phyloP scores from a whole-genome alignment of 2,329 filamentous ascomycete genomes.

The Coccinonectria pachysandricola region DNA sequence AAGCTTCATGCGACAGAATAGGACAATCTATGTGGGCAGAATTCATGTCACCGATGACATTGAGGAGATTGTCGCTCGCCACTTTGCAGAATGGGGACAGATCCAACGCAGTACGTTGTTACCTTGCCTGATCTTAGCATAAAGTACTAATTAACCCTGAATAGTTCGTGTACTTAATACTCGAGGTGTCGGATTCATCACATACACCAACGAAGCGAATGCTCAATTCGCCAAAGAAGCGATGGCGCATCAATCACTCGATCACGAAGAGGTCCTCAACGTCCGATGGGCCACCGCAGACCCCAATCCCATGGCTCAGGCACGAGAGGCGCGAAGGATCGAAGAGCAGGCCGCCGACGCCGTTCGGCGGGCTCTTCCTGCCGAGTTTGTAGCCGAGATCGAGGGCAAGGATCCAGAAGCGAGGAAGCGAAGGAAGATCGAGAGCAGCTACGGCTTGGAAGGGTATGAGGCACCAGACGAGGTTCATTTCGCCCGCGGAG shows the following conservation, averaged over 20 bases:
- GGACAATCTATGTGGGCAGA: conserved; percentile 84
- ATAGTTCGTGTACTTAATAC: conserved; percentile 70
- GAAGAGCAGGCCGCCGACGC: conserved; percentile 97
- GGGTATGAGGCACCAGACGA: conserved; percentile 93
- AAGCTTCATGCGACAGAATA: conserved; percentile 85
- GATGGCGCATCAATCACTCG: conserved; percentile 88
- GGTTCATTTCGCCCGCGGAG: conserved; percentile 79
- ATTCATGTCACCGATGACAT: conserved; percentile 97
- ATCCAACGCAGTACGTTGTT: conserved; percentile 57
- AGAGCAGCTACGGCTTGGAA: conserved; percentile 78
- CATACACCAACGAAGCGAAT: conserved; percentile 83
- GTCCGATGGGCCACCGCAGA: conserved; percentile 96
- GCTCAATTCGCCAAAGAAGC: conserved; percentile 88
- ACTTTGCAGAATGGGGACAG: conserved; percentile 95
- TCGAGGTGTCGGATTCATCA: conserved; percentile 88
- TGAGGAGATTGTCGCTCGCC: conserved; percentile 86
- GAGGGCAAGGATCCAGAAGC: conserved; percentile 85
- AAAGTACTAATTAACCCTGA: conserved; percentile 5
- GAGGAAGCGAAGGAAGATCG: conserved; percentile 77
- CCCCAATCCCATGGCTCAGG: conserved; percentile 90
- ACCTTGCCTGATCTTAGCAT: neutral
- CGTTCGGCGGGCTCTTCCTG: conserved; percentile 75
- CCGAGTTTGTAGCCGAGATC: conserved; percentile 84
- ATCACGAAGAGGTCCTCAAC: conserved; percentile 87
- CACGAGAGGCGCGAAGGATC: conserved; percentile 75